phyloP scores from a whole-genome alignment of 2,329 filamentous ascomycete genomes.

The Aspergillus terreus region DNA sequence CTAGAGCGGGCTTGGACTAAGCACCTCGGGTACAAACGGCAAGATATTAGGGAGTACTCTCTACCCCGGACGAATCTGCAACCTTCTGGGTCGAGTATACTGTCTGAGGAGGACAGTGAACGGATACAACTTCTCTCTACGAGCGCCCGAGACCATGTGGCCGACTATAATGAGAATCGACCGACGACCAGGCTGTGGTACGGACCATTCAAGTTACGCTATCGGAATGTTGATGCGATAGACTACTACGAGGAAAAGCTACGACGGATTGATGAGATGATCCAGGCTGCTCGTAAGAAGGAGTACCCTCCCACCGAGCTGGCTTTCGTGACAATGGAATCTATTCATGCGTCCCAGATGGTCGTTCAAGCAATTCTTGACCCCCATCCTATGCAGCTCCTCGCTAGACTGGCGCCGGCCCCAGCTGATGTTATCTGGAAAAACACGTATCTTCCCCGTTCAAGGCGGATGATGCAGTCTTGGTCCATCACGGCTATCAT shows the following conservation, averaged over 20 bases:
- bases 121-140: slow-evolving; percentile 57
- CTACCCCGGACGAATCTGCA: slow-evolving; percentile 51
- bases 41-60: slow-evolving; percentile 41
- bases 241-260: slow-evolving; percentile 91
- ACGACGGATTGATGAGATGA: slow-evolving; percentile 70
- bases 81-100: slow-evolving; percentile 33
- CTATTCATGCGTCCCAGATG: slow-evolving; percentile 89
- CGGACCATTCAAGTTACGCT: slow-evolving; percentile 69
- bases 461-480: slow-evolving; percentile 68
- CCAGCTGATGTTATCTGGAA: slow-evolving; percentile 92
- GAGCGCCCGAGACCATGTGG: slow-evolving; percentile 39
- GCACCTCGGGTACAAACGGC: slow-evolving; percentile 59
- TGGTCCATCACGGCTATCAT: slow-evolving; percentile 86
- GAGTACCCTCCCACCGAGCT: slow-evolving; percentile 74
- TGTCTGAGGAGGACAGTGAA: slow-evolving; percentile 51
- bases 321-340: slow-evolving; percentile 97
- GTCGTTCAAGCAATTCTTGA: slow-evolving; percentile 92
- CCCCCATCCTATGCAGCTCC: slow-evolving; percentile 76
- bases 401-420: slow-evolving; percentile 81
- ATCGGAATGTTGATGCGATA: slow-evolving; percentile 78
- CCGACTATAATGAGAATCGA: slow-evolving; percentile 45
- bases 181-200: slow-evolving; percentile 75
- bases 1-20: slow-evolving; percentile 82
- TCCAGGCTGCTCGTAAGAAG: slow-evolving; percentile 66
- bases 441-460: slow-evolving; percentile 81